Percentiles rank a stretch among this genome's conserved stretches.
These are phyloP conservation scores for Pecoramyces ruminantium DNA, from an alignment of 192 early-diverging fungal species.

Conservation along the genomic window DNA sequence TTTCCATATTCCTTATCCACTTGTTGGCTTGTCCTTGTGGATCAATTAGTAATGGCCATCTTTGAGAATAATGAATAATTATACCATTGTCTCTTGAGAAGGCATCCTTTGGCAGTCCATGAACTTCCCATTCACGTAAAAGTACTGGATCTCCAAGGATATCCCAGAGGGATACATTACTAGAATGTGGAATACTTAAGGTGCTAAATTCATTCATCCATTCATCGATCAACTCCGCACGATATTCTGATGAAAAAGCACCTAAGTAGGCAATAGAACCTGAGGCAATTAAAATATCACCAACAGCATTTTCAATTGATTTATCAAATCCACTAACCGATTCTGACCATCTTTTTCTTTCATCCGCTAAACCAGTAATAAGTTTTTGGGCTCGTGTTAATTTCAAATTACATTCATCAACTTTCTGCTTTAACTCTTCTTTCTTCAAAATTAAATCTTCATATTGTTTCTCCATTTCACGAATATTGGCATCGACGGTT, in stretches of 20 bases:
- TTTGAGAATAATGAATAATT: constrained; percentile 26
- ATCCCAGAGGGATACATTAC: constrained; percentile 19
- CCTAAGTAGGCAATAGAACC: constrained; percentile 45
- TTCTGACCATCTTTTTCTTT: constrained; percentile 37
- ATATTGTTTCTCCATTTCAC: constrained; percentile 29
- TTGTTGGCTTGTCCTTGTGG: constrained; percentile 49
- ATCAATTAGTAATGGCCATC: constrained; percentile 47
- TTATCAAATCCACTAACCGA: constrained; percentile 17
- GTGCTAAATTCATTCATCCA: constrained; percentile 24
- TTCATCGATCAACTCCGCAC: constrained; percentile 18
- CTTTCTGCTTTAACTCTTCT: constrained; percentile 33
- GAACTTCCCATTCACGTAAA: constrained; percentile 31
- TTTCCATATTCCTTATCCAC: constrained; percentile 51
- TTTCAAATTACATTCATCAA: constrained; percentile 33
- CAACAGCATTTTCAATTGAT: constrained; percentile 1
- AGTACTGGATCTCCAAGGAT: constrained; percentile 40
- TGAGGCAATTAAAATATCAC: constrained; percentile 34
- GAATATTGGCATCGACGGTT: constrained; percentile 38
- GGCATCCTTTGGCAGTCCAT: constrained; percentile 36
- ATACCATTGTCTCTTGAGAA: constrained; percentile 47
- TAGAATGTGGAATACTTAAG: constrained; percentile 26
- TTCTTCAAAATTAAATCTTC: constrained; percentile 36
- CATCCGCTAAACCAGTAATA: constrained; percentile 36
- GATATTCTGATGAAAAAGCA: constrained; percentile 33
- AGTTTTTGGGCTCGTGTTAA: constrained; percentile 36